A percentile compares a stretch with the other conserved stretches of the same genome.
Evolutionary conservation across 2,329 filamentous ascomycete species (phyloP).

Genomic region (Magnaporthiopsis incrustans): DNA sequence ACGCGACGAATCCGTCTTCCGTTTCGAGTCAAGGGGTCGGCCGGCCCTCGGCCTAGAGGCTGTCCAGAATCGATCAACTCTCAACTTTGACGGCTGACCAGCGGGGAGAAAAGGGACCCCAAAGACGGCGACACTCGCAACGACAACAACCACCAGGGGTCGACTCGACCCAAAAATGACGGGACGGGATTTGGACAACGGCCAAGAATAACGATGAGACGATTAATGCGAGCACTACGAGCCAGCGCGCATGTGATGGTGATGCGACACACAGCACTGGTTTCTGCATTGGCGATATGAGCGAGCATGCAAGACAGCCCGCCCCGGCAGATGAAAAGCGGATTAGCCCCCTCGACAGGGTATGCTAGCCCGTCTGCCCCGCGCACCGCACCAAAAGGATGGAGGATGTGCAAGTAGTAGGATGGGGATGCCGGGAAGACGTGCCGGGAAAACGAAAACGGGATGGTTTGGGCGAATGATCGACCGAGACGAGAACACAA

Average conservation of each 20-base stretch:
- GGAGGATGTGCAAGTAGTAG: background rate
- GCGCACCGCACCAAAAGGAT: background rate
- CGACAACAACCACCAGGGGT: background rate
- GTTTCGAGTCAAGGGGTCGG: too few relatives aligned
- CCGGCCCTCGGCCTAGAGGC: too few relatives aligned
- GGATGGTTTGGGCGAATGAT: background rate
- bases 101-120: too few relatives aligned
- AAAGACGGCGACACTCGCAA: background rate
- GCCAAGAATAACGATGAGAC: background rate
- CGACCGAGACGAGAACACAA: background rate
- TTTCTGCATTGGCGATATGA: background rate
- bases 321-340: background rate
- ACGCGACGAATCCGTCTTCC: too few relatives aligned
- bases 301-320: background rate
- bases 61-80: too few relatives aligned
- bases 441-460: background rate
- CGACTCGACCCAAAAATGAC: background rate
- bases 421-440: background rate
- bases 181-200: background rate
- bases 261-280: background rate
- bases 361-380: background rate
- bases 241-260: background rate
- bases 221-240: background rate
- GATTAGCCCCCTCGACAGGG: background rate
- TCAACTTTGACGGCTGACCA: too few relatives aligned